Evolutionary conservation across 1,284 basidiomycete species (phyloP), one percentile per base, ranked within the genome.

Genomic region (Farysia itapuensis): DNA sequence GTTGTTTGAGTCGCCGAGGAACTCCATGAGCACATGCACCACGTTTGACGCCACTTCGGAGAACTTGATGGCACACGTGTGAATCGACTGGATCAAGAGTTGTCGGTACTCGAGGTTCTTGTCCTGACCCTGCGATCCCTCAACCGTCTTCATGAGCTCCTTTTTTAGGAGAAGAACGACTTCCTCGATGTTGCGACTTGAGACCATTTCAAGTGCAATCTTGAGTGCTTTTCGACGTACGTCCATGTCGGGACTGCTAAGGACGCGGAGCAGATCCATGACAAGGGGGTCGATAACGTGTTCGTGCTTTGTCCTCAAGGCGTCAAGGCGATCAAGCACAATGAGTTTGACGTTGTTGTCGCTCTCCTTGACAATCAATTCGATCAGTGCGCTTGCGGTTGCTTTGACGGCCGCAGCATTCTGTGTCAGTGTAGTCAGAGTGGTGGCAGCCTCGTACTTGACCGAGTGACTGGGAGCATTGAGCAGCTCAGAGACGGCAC

Each of bases 271-370:
- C 32, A 98, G 85, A 72, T 99, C 95, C 89, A 96, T 94, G 64
- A 94, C 91, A 53, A 97, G 84, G 7, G 86, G 82, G 75, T 98
- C 92, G 35, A 98, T 81, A 38, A 96, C 86, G 75, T 90, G 89
- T 25, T 90, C 91, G 78, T 97, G 92, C 74, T 88, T 90, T 21
- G 85, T 81, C 25, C 90, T 85, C 15, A 99, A 82, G 19, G 79
- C 79, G 45, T 97, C 90, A 33, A 99, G 85, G 35, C 95, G 86
- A 75, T 95, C 90, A 24, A 99, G 83, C 9, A 98, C 95, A 61
- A 98, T 98, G 47, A 98, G 84, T 79, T 98, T 98, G 79, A 97
- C 94, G 70, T 98, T 99, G 81, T 98, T 99, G 81, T 97, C 94
- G 2, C 91, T 91, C 79, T 96, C 93, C 80, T 93, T 94, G 75